A percentile compares a stretch with the other conserved stretches of the same genome.
phyloP scores from a whole-genome alignment of 441 rosid species.

The Pelargonium hybrid region DNA sequence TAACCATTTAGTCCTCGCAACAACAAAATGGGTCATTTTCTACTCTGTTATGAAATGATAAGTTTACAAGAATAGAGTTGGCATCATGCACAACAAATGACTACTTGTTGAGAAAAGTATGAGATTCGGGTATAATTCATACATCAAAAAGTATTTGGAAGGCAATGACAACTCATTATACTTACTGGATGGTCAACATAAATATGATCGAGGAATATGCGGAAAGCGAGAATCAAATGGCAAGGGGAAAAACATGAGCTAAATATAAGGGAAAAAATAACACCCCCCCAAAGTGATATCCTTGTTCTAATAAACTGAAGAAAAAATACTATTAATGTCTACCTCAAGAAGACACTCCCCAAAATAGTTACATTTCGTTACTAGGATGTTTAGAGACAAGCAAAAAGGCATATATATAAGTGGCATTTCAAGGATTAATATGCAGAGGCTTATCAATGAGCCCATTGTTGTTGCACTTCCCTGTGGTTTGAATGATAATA shows the following conservation, averaged over 20 bases:
- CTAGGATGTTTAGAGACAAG: constrained; percentile 91
- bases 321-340: constrained; percentile 80
- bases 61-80: too few relatives aligned
- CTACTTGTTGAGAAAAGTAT: too few relatives aligned
- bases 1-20: too few relatives aligned
- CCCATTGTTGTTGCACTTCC: constrained; percentile 96
- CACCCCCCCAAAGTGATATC: constrained; percentile 76
- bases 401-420: constrained; percentile 92
- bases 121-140: too few relatives aligned
- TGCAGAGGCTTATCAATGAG: constrained; percentile 77
- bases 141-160: too few relatives aligned
- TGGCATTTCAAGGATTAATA: constrained; percentile 75
- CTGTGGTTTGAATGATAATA: constrained; percentile 84
- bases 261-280: constrained; percentile 75
- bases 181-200: too few relatives aligned
- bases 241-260: constrained; percentile 91
- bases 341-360: constrained; percentile 57
- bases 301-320: constrained; percentile 73
- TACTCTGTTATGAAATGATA: too few relatives aligned
- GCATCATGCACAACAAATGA: too few relatives aligned
- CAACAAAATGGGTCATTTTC: too few relatives aligned
- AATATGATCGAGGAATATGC: too few relatives aligned
- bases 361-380: constrained; percentile 72
- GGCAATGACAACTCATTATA: too few relatives aligned
- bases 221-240: too few relatives aligned